Conservation (phyloP, 306 rosid genomes). For the Chamaecrista fasciculata region DNA sequence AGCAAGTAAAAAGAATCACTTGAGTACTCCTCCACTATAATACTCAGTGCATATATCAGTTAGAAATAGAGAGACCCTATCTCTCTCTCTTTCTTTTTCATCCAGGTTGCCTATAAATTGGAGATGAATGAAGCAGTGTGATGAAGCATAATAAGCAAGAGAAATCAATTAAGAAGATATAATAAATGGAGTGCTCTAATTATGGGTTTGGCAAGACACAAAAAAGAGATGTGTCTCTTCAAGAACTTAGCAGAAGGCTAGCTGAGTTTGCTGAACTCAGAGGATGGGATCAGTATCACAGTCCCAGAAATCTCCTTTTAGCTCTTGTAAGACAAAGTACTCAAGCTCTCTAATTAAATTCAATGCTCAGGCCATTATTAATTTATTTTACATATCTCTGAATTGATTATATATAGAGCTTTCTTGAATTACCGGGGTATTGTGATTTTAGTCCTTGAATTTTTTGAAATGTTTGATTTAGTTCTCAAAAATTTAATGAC, state of each 20-base stretch:
- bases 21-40: conserved; percentile 60
- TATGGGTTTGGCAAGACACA: conserved; percentile 27
- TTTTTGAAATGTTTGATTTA: no score
- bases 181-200: conserved; percentile 46
- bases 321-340: conserved; percentile 49
- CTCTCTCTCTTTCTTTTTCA: background rate
- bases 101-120: conserved; percentile 44
- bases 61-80: background rate
- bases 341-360: background rate
- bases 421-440: no score
- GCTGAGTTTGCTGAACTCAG: conserved; percentile 70
- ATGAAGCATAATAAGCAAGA: conserved; percentile 6
- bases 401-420: no score
- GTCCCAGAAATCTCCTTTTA: conserved; percentile 79
- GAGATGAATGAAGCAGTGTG: conserved; percentile 24
- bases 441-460: no score
- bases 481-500: no score
- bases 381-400: no score
- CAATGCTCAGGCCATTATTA: no score
- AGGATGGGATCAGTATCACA: conserved; percentile 82
- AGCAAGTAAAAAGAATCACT: conserved; percentile 27
- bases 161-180: background rate
- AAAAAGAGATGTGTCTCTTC: conserved; percentile 60
- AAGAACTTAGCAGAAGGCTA: conserved; percentile 62
- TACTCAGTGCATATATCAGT: conserved; percentile 34